Conservation (phyloP, 306 rosid genomes). For the Vicia faba region DNA sequence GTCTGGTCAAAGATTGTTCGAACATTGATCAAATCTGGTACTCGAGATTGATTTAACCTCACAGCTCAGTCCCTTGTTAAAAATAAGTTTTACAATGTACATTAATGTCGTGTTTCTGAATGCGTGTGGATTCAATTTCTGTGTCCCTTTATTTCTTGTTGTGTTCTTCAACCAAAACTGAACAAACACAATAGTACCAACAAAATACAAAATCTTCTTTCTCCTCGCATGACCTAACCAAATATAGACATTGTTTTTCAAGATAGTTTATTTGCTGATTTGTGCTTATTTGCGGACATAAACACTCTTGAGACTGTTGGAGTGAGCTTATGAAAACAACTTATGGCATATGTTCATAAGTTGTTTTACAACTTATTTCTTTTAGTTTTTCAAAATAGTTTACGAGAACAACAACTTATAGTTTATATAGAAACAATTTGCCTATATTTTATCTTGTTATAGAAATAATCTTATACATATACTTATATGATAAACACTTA, state of each 20-base stretch:
- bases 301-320: background rate
- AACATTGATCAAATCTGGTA: background rate
- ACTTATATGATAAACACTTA: background rate
- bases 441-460: background rate
- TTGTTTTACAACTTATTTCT: background rate
- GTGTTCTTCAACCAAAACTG: background rate
- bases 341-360: background rate
- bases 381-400: background rate
- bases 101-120: slow-evolving; percentile 16
- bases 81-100: too few relatives aligned
- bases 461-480: background rate
- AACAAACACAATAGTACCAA: background rate
- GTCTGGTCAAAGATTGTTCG: background rate
- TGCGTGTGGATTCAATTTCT: background rate
- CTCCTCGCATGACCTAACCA: background rate
- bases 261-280: background rate
- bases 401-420: background rate
- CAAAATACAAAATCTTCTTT: background rate
- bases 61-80: too few relatives aligned
- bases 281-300: background rate
- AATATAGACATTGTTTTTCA: background rate
- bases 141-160: background rate
- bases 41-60: background rate
- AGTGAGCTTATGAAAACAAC: background rate
- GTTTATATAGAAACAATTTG: background rate